A percentile compares a stretch with the other conserved stretches of the same genome.
phyloP scores from a whole-genome alignment of 441 rosid genomes.

The Jatropha podagrica region DNA sequence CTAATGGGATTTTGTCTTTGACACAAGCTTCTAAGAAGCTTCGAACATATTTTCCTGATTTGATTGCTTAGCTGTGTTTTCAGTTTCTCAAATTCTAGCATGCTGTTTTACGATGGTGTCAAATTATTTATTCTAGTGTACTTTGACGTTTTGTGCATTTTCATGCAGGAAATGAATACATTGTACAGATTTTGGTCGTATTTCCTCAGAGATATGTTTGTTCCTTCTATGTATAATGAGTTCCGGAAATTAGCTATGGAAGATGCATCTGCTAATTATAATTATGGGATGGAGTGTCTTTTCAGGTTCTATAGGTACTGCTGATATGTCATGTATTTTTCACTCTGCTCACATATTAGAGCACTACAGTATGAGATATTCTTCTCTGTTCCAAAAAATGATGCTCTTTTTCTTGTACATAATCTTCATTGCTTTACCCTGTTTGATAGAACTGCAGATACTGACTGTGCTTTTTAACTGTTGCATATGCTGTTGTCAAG shows the following conservation, averaged over 20 bases:
- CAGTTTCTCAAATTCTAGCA: neutral
- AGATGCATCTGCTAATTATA: conserved; percentile 79
- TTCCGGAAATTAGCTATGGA: conserved; percentile 80
- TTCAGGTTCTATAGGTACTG: conserved; percentile 95
- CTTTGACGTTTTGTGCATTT: conserved; percentile 13
- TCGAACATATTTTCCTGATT: neutral
- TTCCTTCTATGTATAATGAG: conserved; percentile 81
- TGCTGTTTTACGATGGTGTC: neutral
- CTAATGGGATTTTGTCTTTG: neutral
- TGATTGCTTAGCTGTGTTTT: neutral
- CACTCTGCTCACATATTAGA: conserved; percentile 14
- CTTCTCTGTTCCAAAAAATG: neutral
- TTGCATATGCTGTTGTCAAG: neutral
- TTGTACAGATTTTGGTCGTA: conserved; percentile 93
- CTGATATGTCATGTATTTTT: conserved; percentile 13
- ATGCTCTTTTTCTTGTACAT: neutral
- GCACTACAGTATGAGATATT: neutral
- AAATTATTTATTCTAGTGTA: neutral
- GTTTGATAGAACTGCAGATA: neutral
- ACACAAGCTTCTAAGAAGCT: neutral
- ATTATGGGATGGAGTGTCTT: conserved; percentile 91
- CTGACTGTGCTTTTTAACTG: neutral
- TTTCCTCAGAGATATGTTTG: conserved; percentile 80
- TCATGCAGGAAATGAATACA: conserved; percentile 95
- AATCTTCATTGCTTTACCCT: conserved; percentile 2